Percentiles rank a stretch among this genome's conserved stretches.
These are phyloP conservation scores for Pseudopithomyces maydicus DNA, from an alignment of 2,329 filamentous ascomycete genomes.

Conservation along the genomic window DNA sequence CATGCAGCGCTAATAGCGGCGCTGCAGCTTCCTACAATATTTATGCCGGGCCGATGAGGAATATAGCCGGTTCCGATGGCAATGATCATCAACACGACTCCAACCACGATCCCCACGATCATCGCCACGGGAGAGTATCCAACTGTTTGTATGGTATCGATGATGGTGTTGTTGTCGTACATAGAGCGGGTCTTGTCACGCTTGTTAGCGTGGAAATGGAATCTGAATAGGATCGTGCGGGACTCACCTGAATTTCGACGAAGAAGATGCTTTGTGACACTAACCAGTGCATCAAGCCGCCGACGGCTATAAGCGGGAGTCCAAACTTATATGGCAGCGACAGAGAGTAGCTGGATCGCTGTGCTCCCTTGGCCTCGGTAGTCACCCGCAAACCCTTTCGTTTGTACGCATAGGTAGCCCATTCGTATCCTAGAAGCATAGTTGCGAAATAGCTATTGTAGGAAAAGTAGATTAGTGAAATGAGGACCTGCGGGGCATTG, in stretches of 20 bases:
- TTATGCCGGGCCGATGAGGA: slow-evolving; percentile 75
- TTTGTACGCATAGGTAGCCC: slow-evolving; percentile 42
- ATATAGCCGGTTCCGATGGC: slow-evolving; percentile 67
- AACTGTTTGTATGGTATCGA: slow-evolving; percentile 1
- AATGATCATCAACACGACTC: slow-evolving; percentile 5
- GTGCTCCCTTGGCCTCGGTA: slow-evolving; percentile 29
- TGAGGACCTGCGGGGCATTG: slow-evolving; percentile 53
- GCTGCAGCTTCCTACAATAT: slow-evolving; percentile 66
- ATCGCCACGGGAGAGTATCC: slow-evolving; percentile 24
- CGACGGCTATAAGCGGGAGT: slow-evolving; percentile 42
- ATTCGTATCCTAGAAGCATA: slow-evolving; percentile 56
- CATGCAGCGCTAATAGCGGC: slow-evolving; percentile 19
- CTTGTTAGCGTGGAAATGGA: too few relatives aligned
- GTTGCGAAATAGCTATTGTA: slow-evolving; percentile 54
- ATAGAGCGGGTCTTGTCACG: slow-evolving; percentile 1
- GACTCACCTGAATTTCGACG: slow-evolving; percentile 30
- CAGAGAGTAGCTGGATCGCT: slow-evolving; percentile 49
- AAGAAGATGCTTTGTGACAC: slow-evolving; percentile 52
- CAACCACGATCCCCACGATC: slow-evolving; percentile 12
- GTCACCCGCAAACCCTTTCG: slow-evolving; percentile 46
- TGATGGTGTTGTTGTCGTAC: background rate
- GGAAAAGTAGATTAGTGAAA: slow-evolving; percentile 53
- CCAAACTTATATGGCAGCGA: slow-evolving; percentile 47
- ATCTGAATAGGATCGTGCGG: too few relatives aligned
- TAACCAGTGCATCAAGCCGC: slow-evolving; percentile 49